A percentile compares a stretch with the other conserved stretches of the same genome.
Evolutionary conservation across 306 rosid genomes (phyloP).

Genomic region (Prosopis cineraria): DNA sequence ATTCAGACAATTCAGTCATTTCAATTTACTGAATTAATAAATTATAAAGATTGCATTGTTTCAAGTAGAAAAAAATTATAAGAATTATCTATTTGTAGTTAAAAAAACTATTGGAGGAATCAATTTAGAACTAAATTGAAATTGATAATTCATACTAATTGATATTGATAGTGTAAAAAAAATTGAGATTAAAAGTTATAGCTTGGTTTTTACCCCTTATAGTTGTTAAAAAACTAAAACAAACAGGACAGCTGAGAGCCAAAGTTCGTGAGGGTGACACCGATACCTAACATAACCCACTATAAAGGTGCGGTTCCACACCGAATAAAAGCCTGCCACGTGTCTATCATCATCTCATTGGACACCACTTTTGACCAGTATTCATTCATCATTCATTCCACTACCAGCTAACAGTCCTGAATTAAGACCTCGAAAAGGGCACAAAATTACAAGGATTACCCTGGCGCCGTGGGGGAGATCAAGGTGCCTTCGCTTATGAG

Average conservation of each 20-base stretch:
- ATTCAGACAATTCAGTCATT: too few relatives aligned
- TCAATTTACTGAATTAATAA: too few relatives aligned
- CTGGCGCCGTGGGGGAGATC: slow-evolving; percentile 46
- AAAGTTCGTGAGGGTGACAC: background rate
- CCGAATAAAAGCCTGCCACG: background rate
- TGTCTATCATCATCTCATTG: background rate
- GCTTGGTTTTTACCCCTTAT: too few relatives aligned
- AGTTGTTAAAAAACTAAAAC: background rate
- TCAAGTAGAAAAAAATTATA: too few relatives aligned
- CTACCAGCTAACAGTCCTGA: background rate
- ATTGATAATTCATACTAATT: too few relatives aligned
- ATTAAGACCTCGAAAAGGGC: background rate
- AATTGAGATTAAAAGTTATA: too few relatives aligned
- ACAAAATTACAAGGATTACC: slow-evolving; percentile 29
- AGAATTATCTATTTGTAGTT: too few relatives aligned
- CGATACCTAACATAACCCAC: background rate
- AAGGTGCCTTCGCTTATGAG: slow-evolving; percentile 52
- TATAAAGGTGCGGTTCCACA: too few relatives aligned
- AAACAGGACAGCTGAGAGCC: background rate
- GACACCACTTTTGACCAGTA: background rate
- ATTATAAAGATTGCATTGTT: too few relatives aligned
- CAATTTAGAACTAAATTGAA: too few relatives aligned
- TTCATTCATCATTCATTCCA: background rate
- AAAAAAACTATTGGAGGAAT: too few relatives aligned
- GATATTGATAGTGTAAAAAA: too few relatives aligned